These are phyloP conservation scores for Pyrus bretschneideri DNA, from an alignment of 306 rosid species.

Conservation along the genomic window DNA sequence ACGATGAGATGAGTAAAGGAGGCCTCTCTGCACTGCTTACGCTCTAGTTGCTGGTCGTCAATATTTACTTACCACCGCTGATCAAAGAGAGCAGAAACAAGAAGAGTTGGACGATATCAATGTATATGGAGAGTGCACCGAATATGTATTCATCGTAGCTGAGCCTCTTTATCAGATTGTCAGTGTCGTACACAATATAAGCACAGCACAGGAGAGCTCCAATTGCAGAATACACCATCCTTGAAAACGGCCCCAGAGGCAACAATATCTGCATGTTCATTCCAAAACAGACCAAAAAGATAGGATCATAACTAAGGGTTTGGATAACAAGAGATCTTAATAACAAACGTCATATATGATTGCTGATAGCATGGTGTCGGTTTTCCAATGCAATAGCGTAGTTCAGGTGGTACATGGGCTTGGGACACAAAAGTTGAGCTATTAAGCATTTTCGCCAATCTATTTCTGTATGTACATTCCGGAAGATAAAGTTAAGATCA, in stretches of 20 bases:
- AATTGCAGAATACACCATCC: constrained; percentile 16
- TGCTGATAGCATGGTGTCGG: not conserved
- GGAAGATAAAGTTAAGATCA: not conserved
- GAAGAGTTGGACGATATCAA: constrained; percentile 21
- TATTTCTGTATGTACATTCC: not conserved
- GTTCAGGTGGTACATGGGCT: not conserved
- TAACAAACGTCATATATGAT: not conserved
- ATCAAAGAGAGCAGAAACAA: constrained; percentile 8
- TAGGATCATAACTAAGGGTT: not conserved
- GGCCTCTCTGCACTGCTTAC: not conserved
- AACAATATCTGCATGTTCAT: constrained; percentile 9
- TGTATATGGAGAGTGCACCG: constrained; percentile 20
- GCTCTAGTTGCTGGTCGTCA: too few species aligned
- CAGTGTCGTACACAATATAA: constrained; percentile 23
- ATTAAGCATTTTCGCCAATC: not conserved
- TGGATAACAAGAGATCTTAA: not conserved
- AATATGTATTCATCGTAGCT: constrained; percentile 27
- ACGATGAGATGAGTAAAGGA: not conserved
- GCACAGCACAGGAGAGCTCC: constrained; percentile 13
- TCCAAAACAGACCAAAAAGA: not conserved
- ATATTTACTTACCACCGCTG: not conserved
- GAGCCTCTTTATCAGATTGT: constrained; percentile 24
- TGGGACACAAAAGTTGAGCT: too few species aligned
- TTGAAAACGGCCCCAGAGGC: constrained; percentile 18
- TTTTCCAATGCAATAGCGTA: not conserved